phyloP scores from a whole-genome alignment of 805 yeast genomes.

The Pichia insulana region DNA sequence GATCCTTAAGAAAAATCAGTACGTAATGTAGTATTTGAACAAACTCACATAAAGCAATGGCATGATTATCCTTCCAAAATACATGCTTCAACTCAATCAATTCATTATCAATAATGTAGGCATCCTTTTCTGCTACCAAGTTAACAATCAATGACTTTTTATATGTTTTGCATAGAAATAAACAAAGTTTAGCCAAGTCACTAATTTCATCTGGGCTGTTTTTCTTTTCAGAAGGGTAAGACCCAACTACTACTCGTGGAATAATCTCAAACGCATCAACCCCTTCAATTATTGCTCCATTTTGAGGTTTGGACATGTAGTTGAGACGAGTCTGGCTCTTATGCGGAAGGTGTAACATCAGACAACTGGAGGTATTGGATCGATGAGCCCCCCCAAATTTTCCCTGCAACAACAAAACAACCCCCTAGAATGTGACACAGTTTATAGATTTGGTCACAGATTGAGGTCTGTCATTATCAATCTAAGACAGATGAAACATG shows the following conservation, averaged over 20 bases:
- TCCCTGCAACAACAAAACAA: too few species aligned
- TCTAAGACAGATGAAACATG: too few species aligned
- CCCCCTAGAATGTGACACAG: too few species aligned
- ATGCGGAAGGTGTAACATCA: too few species aligned
- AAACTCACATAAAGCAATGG: constrained; percentile 56
- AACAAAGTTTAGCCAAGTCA: constrained; percentile 23
- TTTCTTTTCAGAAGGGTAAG: background rate
- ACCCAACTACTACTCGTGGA: background rate
- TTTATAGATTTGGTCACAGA: too few species aligned
- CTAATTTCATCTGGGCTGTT: background rate
- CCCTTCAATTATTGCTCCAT: too few species aligned
- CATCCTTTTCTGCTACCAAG: constrained; percentile 46
- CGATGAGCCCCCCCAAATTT: too few species aligned
- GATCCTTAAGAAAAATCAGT: constrained; percentile 30
- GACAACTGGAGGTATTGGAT: too few species aligned
- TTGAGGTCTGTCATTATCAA: too few species aligned
- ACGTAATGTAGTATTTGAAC: constrained; percentile 38
- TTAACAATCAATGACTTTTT: constrained; percentile 37
- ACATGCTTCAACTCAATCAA: constrained; percentile 28
- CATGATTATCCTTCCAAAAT: constrained; percentile 69
- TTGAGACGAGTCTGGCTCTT: too few species aligned
- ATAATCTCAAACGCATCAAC: background rate
- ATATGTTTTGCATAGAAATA: constrained; percentile 45
- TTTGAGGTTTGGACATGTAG: too few species aligned
- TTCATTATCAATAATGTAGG: constrained; percentile 26